phyloP scores from a whole-genome alignment of 2,329 filamentous ascomycete genomes.

The Fusarium neocosmosporiellum region DNA sequence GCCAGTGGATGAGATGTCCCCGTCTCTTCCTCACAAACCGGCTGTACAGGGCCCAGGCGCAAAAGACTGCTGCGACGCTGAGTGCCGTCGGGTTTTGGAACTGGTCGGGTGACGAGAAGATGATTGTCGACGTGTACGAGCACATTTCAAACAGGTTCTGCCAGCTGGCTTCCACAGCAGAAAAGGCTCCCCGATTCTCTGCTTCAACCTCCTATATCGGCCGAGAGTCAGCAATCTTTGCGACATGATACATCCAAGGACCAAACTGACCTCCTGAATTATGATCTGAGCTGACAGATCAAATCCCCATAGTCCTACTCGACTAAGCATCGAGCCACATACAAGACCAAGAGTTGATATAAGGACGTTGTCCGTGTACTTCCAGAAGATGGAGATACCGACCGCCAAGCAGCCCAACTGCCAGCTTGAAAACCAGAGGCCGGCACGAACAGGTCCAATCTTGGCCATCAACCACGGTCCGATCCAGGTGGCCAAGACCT shows the following conservation, averaged over 20 bases:
- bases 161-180: conserved; percentile 72
- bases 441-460: conserved; percentile 71
- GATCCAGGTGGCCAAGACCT: conserved; percentile 70
- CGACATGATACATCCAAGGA: not conserved
- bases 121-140: conserved; percentile 73
- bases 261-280: conserved; percentile 65
- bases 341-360: conserved; percentile 61
- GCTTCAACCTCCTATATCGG: conserved; percentile 62
- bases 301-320: conserved; percentile 71
- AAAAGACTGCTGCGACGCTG: conserved; percentile 63
- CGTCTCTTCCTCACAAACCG: conserved; percentile 46
- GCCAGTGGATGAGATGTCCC: conserved; percentile 50
- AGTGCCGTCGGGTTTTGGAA: conserved; percentile 73
- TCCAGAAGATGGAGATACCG: conserved; percentile 57
- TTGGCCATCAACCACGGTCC: conserved; percentile 65
- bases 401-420: conserved; percentile 68
- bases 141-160: conserved; percentile 78
- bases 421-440: conserved; percentile 78
- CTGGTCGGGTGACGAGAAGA: conserved; percentile 70
- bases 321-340: conserved; percentile 63
- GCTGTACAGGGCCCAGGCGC: conserved; percentile 45
- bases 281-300: conserved; percentile 70
- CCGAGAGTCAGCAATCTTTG: conserved; percentile 9
- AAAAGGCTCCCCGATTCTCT: conserved; percentile 74
- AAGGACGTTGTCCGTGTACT: conserved; percentile 39